Percentiles rank a stretch among this genome's conserved stretches.
Conservation (phyloP, 305 asterid genomes). For the Rubia balearica region DNA sequence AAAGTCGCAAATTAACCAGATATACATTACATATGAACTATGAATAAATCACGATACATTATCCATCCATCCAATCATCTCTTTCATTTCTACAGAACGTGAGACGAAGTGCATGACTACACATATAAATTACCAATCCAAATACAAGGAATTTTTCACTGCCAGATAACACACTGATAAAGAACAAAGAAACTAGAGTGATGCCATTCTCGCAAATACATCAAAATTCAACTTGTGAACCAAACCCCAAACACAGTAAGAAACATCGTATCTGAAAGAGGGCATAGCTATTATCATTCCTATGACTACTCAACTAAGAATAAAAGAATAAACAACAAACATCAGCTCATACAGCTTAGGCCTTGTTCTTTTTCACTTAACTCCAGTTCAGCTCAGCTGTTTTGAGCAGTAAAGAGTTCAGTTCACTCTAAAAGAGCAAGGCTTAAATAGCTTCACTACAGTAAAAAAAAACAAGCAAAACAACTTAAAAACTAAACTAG, state of each 20-base stretch:
- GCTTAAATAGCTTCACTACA: background rate
- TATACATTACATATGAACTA: background rate
- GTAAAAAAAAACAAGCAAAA: background rate
- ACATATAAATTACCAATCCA: background rate
- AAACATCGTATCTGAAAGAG: no score
- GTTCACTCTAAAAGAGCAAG: background rate
- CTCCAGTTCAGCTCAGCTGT: background rate
- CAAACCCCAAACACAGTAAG: background rate
- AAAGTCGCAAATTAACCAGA: conserved; percentile 15
- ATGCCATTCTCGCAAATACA: background rate
- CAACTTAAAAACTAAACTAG: background rate
- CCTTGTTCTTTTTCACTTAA: no score
- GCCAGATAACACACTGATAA: background rate
- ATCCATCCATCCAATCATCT: background rate
- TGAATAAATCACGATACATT: background rate
- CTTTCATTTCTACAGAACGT: background rate
- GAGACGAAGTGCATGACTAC: background rate
- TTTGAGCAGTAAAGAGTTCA: background rate
- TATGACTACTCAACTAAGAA: conserved; percentile 2
- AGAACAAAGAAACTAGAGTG: background rate
- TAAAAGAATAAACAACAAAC: background rate
- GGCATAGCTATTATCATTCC: background rate
- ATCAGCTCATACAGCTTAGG: background rate
- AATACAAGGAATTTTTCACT: background rate
- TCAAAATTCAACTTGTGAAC: background rate